Base-by-base conservation (phyloP, 2,329 filamentous ascomycete species). In the Waltergamsia citrina region DNA sequence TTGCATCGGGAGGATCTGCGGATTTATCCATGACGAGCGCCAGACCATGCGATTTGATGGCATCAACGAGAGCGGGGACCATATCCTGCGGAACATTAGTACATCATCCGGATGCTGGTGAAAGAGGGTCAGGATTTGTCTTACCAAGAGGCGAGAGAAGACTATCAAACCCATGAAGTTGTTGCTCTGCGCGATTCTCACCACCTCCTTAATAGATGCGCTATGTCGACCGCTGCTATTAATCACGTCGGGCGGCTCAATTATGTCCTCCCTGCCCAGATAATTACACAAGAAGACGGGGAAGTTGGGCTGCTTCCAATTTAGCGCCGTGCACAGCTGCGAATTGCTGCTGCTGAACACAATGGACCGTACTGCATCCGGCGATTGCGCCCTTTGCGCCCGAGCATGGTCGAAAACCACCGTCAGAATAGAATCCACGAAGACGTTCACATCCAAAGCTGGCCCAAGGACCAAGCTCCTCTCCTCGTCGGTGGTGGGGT, bases 291-390 rank as follows among this genome's bases (percentile, higher is more conserved):
- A 69, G 46, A 98, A 84, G 0, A 96, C 85, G 1, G 92, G 92
- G 54, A 94, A 98, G 53, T 96, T 98, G 3, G 92, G 92, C 57
- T 98, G 92, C 58, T 98, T 98, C 92, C 92, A 98, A 59, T 98
- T 98, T 47, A 98, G 63, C 5, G 90, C 88, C 12, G 85, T 93
- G 60, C 92, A 98, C 15, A 96, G 74, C 42, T 81, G 82, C 10
- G 85, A 70, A 52, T 94, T 95, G 58, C 90, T 94, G 16, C 86
- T 94, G 48, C 85, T 93, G 55, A 98, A 95, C 9, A 95, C 85
- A 34, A 98, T 81, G 10, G 85, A 94, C 26, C 88, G 72, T 45
- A 92, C 79, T 12, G 79, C 75, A 35, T 85, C 78, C 7, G 85
- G 48, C 2, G 75, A 78, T 41, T 56, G 85, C 42, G 48, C 73